These are phyloP conservation scores for Purpureocillium takamizusanense DNA, from an alignment of 2,329 filamentous ascomycete species.

Conservation along the genomic window DNA sequence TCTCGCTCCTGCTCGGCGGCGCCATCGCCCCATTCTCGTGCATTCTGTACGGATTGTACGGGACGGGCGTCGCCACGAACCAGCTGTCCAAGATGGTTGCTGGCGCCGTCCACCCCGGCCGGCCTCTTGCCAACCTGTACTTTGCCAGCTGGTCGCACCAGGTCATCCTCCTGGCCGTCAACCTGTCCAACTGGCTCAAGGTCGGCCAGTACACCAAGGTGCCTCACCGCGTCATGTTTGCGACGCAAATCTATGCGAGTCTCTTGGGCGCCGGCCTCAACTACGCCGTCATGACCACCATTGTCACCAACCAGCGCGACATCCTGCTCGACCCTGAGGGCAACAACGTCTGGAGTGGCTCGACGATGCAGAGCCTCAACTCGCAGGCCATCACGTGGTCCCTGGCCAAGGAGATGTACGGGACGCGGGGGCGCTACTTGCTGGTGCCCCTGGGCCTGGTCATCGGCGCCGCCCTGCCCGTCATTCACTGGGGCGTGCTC, in stretches of 20 bases:
- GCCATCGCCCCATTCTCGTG: constrained; percentile 25
- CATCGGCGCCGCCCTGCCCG: constrained; percentile 31
- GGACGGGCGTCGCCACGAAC: constrained; percentile 11
- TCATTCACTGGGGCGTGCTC: constrained; percentile 23
- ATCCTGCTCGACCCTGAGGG: constrained; percentile 30
- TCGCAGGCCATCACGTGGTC: constrained; percentile 19
- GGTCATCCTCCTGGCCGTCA: constrained; percentile 21
- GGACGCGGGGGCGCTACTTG: constrained; percentile 24
- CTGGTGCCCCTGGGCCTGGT: constrained; percentile 28
- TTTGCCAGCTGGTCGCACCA: constrained; percentile 26
- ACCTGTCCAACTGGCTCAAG: constrained; percentile 21
- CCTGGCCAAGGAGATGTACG: constrained; percentile 33
- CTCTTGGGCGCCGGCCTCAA: constrained; percentile 33
- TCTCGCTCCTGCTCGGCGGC: constrained; percentile 16
- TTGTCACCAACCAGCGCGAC: constrained; percentile 30
- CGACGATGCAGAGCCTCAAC: constrained; percentile 37
- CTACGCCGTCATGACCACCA: constrained; percentile 35
- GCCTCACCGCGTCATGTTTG: constrained; percentile 28
- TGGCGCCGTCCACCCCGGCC: constrained; percentile 32
- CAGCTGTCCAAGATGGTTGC: constrained; percentile 32
- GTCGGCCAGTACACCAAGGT: constrained; percentile 27
- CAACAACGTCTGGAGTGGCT: constrained; percentile 37
- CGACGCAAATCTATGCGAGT: constrained; percentile 30
- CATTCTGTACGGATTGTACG: constrained; percentile 18
- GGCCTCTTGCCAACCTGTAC: constrained; percentile 32